Percentiles rank a stretch among this genome's conserved stretches.
Evolutionary conservation across 768 basidiomycete species (phyloP).

Genomic region (Chiua virens): DNA sequence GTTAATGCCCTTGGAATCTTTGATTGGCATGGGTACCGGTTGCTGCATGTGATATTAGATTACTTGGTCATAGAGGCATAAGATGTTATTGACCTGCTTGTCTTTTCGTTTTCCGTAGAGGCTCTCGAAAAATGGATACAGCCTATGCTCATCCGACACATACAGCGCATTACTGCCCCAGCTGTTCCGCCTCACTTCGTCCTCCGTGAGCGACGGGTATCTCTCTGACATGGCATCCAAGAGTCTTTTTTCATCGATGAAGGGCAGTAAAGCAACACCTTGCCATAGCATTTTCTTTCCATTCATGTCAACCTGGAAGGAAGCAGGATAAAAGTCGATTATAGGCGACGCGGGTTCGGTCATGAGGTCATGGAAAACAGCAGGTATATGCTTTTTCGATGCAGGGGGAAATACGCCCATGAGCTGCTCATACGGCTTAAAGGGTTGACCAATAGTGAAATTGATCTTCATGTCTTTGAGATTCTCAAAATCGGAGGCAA

Average conservation of each 20-base stretch:
- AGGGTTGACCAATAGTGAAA: conserved; percentile 82
- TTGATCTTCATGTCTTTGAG: conserved; percentile 74
- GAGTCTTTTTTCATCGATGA: conserved; percentile 85
- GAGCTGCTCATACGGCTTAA: conserved; percentile 95
- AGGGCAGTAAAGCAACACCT: conserved; percentile 93
- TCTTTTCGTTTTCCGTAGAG: conserved; percentile 89
- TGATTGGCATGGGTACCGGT: conserved; percentile 72
- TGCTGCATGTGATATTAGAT: conserved; percentile 35
- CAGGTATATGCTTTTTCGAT: conserved; percentile 88
- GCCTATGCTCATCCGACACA: conserved; percentile 76
- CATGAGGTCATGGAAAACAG: conserved; percentile 87
- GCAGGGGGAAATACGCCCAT: conserved; percentile 95
- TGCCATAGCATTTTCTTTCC: conserved; percentile 99
- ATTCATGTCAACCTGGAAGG: conserved; percentile 99
- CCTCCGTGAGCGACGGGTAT: conserved; percentile 69
- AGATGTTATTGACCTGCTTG: conserved; percentile 53
- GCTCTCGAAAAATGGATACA: conserved; percentile 86
- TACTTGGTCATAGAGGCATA: background rate
- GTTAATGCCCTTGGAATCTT: conserved; percentile 72
- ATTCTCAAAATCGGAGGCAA: conserved; percentile 90
- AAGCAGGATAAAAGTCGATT: conserved; percentile 90
- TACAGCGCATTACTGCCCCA: conserved; percentile 86
- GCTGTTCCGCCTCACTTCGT: conserved; percentile 79
- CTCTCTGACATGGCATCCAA: conserved; percentile 76
- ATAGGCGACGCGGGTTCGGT: conserved; percentile 84